phyloP scores from a whole-genome alignment of 1,284 basidiomycete genomes.

The Boletellus sp. region DNA sequence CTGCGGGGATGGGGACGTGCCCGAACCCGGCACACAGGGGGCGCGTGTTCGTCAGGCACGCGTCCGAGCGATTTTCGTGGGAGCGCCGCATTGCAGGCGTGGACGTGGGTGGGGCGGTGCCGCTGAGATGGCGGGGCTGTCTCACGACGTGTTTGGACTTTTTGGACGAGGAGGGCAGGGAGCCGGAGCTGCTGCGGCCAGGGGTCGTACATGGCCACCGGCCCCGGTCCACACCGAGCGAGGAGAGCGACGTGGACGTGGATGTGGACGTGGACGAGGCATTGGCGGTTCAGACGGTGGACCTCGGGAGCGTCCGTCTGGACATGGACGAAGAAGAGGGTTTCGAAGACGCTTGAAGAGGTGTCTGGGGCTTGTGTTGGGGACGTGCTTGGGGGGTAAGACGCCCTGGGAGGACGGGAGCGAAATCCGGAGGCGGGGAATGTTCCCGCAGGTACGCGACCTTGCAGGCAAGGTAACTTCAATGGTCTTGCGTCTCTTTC shows the following conservation, averaged over 20 bases:
- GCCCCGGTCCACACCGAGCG: not conserved
- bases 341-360: constrained; percentile 19
- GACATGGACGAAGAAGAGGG: constrained; percentile 20
- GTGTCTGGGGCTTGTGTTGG: too few relatives aligned
- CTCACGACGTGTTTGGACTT: constrained; percentile 57
- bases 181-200: constrained; percentile 10
- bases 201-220: not conserved
- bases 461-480: too few relatives aligned
- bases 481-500: too few relatives aligned
- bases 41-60: constrained; percentile 51
- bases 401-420: too few relatives aligned
- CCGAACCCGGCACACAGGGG: constrained; percentile 47
- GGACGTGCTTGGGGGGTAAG: too few relatives aligned
- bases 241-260: constrained; percentile 6
- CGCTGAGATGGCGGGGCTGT: constrained; percentile 72
- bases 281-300: constrained; percentile 32
- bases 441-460: too few relatives aligned
- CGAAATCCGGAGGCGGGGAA: too few relatives aligned
- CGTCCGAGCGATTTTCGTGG: constrained; percentile 67
- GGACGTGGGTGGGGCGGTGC: constrained; percentile 50
- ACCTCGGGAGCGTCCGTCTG: constrained; percentile 22
- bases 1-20: constrained; percentile 39
- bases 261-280: constrained; percentile 21
- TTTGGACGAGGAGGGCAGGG: constrained; percentile 35
- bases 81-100: constrained; percentile 52